Percentiles rank a stretch among this genome's conserved stretches.
Conservation (phyloP, 1,284 basidiomycete genomes). For the Malassezia japonica region DNA sequence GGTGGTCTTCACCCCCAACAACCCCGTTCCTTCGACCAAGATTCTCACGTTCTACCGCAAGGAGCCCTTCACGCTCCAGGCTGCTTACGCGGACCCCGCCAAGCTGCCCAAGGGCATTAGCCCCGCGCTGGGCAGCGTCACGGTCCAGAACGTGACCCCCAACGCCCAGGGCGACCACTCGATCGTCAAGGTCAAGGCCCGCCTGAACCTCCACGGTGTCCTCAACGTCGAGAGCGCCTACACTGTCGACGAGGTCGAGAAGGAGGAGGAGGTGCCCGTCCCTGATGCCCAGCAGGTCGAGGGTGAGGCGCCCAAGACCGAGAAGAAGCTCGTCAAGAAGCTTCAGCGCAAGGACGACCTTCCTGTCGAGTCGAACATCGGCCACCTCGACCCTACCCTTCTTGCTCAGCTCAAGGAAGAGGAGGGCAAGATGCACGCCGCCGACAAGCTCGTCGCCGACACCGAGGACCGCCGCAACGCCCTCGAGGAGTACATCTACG, state of each 20-base stretch:
- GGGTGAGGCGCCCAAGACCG: slow-evolving; percentile 36
- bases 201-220: slow-evolving; percentile 46
- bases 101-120: slow-evolving; percentile 39
- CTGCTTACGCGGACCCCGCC: slow-evolving; percentile 36
- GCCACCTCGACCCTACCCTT: slow-evolving; percentile 14
- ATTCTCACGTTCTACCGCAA: slow-evolving; percentile 49
- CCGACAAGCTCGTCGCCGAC: slow-evolving; percentile 48
- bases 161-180: slow-evolving; percentile 45
- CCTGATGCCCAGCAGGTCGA: slow-evolving; percentile 21
- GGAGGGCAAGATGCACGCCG: slow-evolving; percentile 43
- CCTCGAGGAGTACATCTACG: slow-evolving; percentile 48
- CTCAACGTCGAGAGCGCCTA: slow-evolving; percentile 47
- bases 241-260: slow-evolving; percentile 47
- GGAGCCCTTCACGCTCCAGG: slow-evolving; percentile 45
- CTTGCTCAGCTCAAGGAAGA: slow-evolving; percentile 37
- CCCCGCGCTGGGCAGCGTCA: slow-evolving; percentile 43
- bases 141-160: slow-evolving; percentile 44
- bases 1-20: slow-evolving; percentile 46
- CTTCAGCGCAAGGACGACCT: slow-evolving; percentile 46
- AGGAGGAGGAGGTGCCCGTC: slow-evolving; percentile 46
- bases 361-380: slow-evolving; percentile 32
- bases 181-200: slow-evolving; percentile 48
- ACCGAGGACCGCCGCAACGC: slow-evolving; percentile 48
- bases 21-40: slow-evolving; percentile 48
- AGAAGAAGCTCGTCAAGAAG: slow-evolving; percentile 47